These are phyloP conservation scores for sorghum (Sorghum bicolor) DNA, from an alignment of 176 grass and related monocot species.

Conservation along the genomic window Sorghum_bicolor_NCBIv3 NC_012871.2:71329001-71329500, in stretches of 20 bases:
- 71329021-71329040: slow-evolving; percentile 3
- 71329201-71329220: not conserved
- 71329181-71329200: not conserved
- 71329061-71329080: not conserved
- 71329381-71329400: not conserved
- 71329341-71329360: not conserved
- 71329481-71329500: not conserved
- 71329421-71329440: not conserved
- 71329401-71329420: not conserved
- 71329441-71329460: slow-evolving; percentile 16
- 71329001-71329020: slow-evolving; percentile 21
- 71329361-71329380: not conserved
- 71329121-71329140: slow-evolving; percentile 4
- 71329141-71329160: slow-evolving; percentile 25
- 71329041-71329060: slow-evolving; percentile 3
- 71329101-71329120: not conserved
- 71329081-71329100: not conserved
- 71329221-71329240: not conserved
- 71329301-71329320: not conserved
- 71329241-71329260: not conserved
- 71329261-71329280: not conserved
- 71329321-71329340: not conserved
- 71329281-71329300: not conserved
- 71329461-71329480: not conserved
- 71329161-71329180: not conserved